phyloP scores from a whole-genome alignment of 495 filamentous ascomycete species.

The Podospora australis region DNA sequence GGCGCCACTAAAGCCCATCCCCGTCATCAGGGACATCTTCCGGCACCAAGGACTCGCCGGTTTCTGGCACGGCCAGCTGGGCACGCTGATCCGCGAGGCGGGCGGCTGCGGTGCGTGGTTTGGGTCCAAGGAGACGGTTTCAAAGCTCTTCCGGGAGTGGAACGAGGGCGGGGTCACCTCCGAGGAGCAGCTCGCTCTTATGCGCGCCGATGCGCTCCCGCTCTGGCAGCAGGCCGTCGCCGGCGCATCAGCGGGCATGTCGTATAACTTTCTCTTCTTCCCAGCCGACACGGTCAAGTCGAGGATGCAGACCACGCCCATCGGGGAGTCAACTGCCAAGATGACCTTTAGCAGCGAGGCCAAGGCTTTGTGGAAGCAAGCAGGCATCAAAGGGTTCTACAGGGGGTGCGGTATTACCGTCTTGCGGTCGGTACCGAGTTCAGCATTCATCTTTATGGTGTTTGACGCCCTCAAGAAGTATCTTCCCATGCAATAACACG shows the following conservation, averaged over 20 bases:
- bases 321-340: constrained; percentile 40
- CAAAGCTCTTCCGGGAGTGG: constrained; percentile 52
- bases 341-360: constrained; percentile 65
- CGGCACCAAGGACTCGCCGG: constrained; percentile 72
- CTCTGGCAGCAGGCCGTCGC: constrained; percentile 79
- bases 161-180: constrained; percentile 29
- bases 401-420: constrained; percentile 94
- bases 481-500: constrained; percentile 40
- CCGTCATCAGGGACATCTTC: constrained; percentile 71
- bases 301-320: constrained; percentile 85
- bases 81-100: constrained; percentile 88
- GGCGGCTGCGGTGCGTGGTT: constrained; percentile 96
- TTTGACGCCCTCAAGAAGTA: constrained; percentile 75
- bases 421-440: constrained; percentile 77
- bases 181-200: constrained; percentile 23
- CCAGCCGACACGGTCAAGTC: constrained; percentile 96
- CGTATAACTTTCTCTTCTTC: constrained; percentile 94
- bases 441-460: constrained; percentile 93
- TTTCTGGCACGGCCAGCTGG: constrained; percentile 92
- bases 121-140: constrained; percentile 78
- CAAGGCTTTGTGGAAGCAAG: constrained; percentile 65
- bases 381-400: constrained; percentile 80
- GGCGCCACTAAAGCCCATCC: constrained; percentile 26
- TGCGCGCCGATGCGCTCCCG: constrained; percentile 41
- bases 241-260: constrained; percentile 86